phyloP scores from a whole-genome alignment of 176 grass and related monocot genomes.

The Saccharum officinarum region DNA sequence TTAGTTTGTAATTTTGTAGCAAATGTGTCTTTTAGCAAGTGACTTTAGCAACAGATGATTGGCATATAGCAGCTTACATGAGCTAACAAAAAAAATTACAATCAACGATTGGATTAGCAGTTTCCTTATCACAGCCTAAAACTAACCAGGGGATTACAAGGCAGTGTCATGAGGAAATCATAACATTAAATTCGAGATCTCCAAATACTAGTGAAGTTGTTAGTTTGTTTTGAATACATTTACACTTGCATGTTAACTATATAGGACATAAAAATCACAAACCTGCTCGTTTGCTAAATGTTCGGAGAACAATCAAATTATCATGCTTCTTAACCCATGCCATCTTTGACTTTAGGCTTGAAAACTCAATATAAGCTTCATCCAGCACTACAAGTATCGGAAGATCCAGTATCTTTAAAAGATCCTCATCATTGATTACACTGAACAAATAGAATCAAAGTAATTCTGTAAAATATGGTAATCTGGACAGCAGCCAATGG shows the following conservation, averaged over 20 bases:
- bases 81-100: conserved; percentile 7
- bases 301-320: conserved; percentile 96
- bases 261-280: not conserved
- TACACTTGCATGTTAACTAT: not conserved
- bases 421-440: conserved; percentile 89
- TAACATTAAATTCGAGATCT: not conserved
- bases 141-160: not conserved
- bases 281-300: conserved; percentile 99
- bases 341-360: conserved; percentile 82
- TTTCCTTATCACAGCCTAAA: not conserved
- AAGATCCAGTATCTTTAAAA: conserved; percentile 86
- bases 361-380: conserved; percentile 98
- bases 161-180: not conserved
- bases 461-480: not conserved
- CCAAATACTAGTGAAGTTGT: not conserved
- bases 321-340: conserved; percentile 91
- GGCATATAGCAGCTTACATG: not conserved
- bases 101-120: not conserved
- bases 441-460: conserved; percentile 49
- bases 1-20: not conserved
- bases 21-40: not conserved
- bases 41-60: not conserved
- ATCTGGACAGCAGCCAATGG: not conserved
- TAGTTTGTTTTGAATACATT: not conserved
- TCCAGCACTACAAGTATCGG: conserved; percentile 93